Conservation (phyloP, 2,329 filamentous ascomycete species). For the Xylaria digitata region DNA sequence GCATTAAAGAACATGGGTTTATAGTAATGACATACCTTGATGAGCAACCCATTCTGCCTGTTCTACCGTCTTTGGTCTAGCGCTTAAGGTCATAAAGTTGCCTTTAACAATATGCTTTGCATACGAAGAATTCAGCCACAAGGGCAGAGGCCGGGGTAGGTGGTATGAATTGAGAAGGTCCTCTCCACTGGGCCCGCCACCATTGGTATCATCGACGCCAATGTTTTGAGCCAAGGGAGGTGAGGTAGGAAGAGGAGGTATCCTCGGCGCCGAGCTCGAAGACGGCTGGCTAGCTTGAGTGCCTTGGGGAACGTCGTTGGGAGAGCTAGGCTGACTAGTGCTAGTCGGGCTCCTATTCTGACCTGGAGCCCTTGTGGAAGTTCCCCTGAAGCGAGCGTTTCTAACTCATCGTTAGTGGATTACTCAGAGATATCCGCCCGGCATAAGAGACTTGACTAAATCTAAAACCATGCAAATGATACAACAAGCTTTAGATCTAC, state of each 20-base stretch:
- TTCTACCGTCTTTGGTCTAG: constrained; percentile 91
- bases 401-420: constrained; percentile 53
- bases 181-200: constrained; percentile 61
- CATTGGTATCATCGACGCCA: constrained; percentile 71
- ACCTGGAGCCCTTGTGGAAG: constrained; percentile 62
- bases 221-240: constrained; percentile 74
- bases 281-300: constrained; percentile 64
- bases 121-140: constrained; percentile 80
- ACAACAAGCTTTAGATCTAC: background rate
- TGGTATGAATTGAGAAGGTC: constrained; percentile 70
- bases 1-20: background rate
- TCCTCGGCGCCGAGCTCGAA: constrained; percentile 65
- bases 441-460: constrained; percentile 9
- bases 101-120: constrained; percentile 93
- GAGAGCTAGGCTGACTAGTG: constrained; percentile 61
- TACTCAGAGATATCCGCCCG: constrained; percentile 23
- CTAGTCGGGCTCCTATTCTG: constrained; percentile 65
- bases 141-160: constrained; percentile 73
- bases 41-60: constrained; percentile 96
- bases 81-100: constrained; percentile 96
- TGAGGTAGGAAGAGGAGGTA: constrained; percentile 71
- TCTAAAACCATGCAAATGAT: constrained; percentile 12
- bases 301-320: constrained; percentile 58
- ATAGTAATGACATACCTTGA: constrained; percentile 72
- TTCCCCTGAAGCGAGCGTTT: constrained; percentile 69